Base-by-base conservation (phyloP, 768 basidiomycete genomes). In the Tricholoma terreum region DNA sequence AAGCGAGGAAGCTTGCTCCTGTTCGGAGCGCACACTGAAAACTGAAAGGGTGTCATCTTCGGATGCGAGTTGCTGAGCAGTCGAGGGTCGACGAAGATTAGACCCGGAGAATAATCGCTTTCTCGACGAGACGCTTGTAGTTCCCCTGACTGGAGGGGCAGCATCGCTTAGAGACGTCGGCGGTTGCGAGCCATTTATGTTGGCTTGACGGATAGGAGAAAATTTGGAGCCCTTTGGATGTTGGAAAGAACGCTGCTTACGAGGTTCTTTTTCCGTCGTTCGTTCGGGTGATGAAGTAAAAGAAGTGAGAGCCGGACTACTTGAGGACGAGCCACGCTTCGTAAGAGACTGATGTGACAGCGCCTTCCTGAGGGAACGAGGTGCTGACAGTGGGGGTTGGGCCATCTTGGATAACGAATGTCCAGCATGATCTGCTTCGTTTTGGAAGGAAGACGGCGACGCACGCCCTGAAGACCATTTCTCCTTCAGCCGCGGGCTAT, bases 91-190 rank as follows among this genome's bases (percentile, higher is more conserved):
- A 56, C 80, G 74, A 43, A 71, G 60, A 62, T 79, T 83, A 6
- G 83, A 79, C 35, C 79, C 77, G 15, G 87, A 88, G 63, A 88
- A 88, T 11, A 89, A 68, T n/a, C 87, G 80, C 63, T 80, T 84
- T 53, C 84, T 70, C 15, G 58, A 53, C 12, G 66, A 61, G 53
- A 69, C 70, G 38, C 67, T 66, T 6, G 65, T 54, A 50, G 70
- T 71, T n/a, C 65, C 67, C 58, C 71, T 67, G 54, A 17, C 21
- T 43, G 36, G 50, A 24, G 46, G 60, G 45, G 15, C 51, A 14
- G 51, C n/a, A 24, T 65, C 61, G 6, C 55, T 57, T 31, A 60
- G 61, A 45, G 68, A 64, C n/a, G 64, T 64, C 19, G 69, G 59
- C 36, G 72, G 62, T 36, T 61, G 63, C 31, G 70, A 59, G 40